Base-by-base conservation (phyloP, 1,284 basidiomycete genomes). In the Malassezia nana region DNA sequence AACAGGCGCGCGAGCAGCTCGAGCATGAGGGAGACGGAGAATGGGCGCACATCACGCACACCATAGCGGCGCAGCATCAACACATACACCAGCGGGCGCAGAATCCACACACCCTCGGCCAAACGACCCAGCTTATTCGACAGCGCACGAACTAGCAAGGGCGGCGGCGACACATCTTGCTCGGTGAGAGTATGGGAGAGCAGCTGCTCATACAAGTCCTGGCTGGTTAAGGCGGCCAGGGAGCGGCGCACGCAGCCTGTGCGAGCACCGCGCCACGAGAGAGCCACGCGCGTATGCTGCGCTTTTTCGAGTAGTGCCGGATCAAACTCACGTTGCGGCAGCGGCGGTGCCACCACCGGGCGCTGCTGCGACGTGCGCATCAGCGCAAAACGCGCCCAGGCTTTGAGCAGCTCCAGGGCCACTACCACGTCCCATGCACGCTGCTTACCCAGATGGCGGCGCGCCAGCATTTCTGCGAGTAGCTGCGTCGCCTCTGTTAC, bases 391-490 rank as follows among this genome's bases (percentile, higher is more conserved):
- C 75, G 62, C 7, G 77, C 60, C 10, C 58, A 57, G 31, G 59
- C 69, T 61, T 77, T 77, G 63, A 76, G 46, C 6, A 61, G 62
- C 51, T 77, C 76, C 38, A 77, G 65, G 15, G 62, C 68, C 18
- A 76, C 60, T n/a, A 77, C 75, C 4, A 75, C 70, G 53, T 75
- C 65, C 67, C 75, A 75, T 0, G 74, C 74, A 18, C 61, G 57
- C 9, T 58, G 52, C 18, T 56, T 47, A 1, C 72, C 68, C 8
- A 66, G 57, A 32, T 66, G 64, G 25, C 76, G 63, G 38, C 72
- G 54, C 0, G 72, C 74, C 3, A 70, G 41, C 76, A 77, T 76
- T 62, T 77, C 76, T 42, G 74, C 57, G 2, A 77, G 60, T 29
- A 77, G 52, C 52, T 76, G 74, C 45, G 67, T 60, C 42, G 73